Evolutionary conservation across 2,329 filamentous ascomycete species (phyloP), one percentile per base, ranked within the genome.

Genomic region (Colletotrichum australisinense): DNA sequence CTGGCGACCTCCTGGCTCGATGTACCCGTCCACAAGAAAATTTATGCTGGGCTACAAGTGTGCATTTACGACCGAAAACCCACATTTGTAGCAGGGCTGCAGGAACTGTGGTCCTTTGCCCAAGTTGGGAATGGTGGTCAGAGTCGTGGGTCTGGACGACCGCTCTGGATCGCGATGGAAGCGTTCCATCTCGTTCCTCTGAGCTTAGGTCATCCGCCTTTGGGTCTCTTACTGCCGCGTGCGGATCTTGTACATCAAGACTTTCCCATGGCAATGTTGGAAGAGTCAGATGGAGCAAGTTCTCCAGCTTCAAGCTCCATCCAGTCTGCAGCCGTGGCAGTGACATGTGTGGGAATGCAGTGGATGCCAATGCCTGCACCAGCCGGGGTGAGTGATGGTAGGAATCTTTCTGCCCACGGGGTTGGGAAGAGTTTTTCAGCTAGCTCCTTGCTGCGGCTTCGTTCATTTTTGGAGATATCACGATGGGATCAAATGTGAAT

Each of bases 81-180:
- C 63, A 56, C 55, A 67, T 19, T 19, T 26, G 67, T 62, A 64
- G 66, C 70, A 73, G 67, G 70, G 70, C 67, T 73, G 70, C 70
- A 73, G 70, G 67, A 73, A 73, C 60, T 70, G 70, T 70, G 70
- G 70, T 57, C 19, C 70, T 49, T 70, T 73, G 26, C 67, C 70
- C 60, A 53, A 22, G 69, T 42, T 6, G 0, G 52, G 67, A 11
- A 65, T 66, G 38, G 70, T 62, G 60, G 67, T 26, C 28, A 67
- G 60, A 60, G 70, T 59, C 55, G 24, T 60, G 64, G 56, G n/a
- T 60, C 38, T 56, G 42, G 30, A 42, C 52, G 28, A 67, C 69
- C 59, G 67, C 67, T 63, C 60, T 70, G 70, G 70, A 73, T 73
- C 70, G 70, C 60, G 67, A 73, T 65, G 60, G 67, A 66, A 62